Percentiles rank a stretch among this genome's conserved stretches.
Conservation (phyloP, 1,284 basidiomycete genomes). For the Heterobasidion annosum region DNA sequence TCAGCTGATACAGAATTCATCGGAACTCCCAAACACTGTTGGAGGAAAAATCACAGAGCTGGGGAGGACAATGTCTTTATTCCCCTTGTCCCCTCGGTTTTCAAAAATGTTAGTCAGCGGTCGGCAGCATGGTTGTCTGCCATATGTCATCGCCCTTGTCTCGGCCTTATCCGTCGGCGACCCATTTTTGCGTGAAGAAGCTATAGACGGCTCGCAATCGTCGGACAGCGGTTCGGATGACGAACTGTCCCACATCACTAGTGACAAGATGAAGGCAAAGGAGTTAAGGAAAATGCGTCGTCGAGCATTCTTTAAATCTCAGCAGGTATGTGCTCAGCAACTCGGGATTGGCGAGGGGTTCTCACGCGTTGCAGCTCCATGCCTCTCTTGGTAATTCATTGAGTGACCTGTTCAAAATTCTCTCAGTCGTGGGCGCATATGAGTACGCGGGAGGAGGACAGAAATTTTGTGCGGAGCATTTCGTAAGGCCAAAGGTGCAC, state of each 20-base stretch:
- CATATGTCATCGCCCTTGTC: conserved; percentile 89
- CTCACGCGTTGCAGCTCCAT: conserved; percentile 45
- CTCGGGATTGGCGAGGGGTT: conserved; percentile 4
- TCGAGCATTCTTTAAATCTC: conserved; percentile 73
- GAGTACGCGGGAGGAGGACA: conserved; percentile 81
- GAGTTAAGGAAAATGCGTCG: conserved; percentile 59
- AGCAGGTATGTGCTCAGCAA: conserved; percentile 43
- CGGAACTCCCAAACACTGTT: conserved; percentile 14
- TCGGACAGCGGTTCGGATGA: conserved; percentile 22
- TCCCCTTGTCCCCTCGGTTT: conserved; percentile 89
- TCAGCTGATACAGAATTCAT: conserved; percentile 14
- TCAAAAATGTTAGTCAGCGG: conserved; percentile 93
- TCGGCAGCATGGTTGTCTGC: conserved; percentile 85
- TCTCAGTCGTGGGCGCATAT: conserved; percentile 94
- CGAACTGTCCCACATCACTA: conserved; percentile 46
- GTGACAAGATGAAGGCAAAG: conserved; percentile 52
- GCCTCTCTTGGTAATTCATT: conserved; percentile 74
- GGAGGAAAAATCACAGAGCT: conserved; percentile 79
- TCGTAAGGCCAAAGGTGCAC: conserved; percentile 80
- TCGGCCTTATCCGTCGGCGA: conserved; percentile 93
- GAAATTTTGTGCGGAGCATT: conserved; percentile 84
- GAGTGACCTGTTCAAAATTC: conserved; percentile 84
- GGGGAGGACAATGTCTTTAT: conserved; percentile 86
- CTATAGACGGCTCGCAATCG: conserved; percentile 31
- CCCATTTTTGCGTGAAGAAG: conserved; percentile 87